Base-by-base conservation (phyloP, 768 basidiomycete species). In the Sistotremastrum niveocremeum region DNA sequence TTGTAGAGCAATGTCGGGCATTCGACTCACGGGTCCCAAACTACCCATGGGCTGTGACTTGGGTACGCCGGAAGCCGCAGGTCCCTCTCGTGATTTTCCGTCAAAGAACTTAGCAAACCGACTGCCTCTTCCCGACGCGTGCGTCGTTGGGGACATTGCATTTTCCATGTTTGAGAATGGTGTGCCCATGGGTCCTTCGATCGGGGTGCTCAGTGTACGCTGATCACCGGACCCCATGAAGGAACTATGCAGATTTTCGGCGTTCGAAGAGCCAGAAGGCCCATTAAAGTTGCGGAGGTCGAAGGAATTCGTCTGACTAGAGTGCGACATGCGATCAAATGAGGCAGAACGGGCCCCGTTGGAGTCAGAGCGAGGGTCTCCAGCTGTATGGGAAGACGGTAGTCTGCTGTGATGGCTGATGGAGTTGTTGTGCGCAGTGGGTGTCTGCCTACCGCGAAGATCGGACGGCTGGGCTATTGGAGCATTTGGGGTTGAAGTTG, bases 81-180 rank as follows among this genome's bases (percentile, higher is more conserved):
- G 77, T 51, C 70, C 71, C 29, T 65, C 61, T 11, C 62, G 56
- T 32, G 57, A 56, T 60, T 84, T 86, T n/a, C 72, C 72, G 53
- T 88, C 85, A 51, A 88, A 89, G 61, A 87, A 86, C 58, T 87
- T 89, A 33, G 84, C 86, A 59, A 88, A 83, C 35, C 86, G 78
- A 57, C 85, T 88, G 37, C 85, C 85, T 60, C 81, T 85, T 29
- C 69, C 70, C 33, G 68, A 64, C 9, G 74, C 67, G 56, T 73
- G 66, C 33, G n/a, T 20, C 20, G 20, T 20, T 20, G 20, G 20
- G 20, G 20, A 20, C 20, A 20, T 20, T 20, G 20, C 20, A 20
- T 20, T 20, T 20, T 20, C 20, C 20, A 20, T 20, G 20, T 20
- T 20, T 20, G 20, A 20, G 20, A 20, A 20, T 20, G 20, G 20